phyloP scores from a whole-genome alignment of 257 asterid genomes.

The Rauvolfia tetraphylla region DNA sequence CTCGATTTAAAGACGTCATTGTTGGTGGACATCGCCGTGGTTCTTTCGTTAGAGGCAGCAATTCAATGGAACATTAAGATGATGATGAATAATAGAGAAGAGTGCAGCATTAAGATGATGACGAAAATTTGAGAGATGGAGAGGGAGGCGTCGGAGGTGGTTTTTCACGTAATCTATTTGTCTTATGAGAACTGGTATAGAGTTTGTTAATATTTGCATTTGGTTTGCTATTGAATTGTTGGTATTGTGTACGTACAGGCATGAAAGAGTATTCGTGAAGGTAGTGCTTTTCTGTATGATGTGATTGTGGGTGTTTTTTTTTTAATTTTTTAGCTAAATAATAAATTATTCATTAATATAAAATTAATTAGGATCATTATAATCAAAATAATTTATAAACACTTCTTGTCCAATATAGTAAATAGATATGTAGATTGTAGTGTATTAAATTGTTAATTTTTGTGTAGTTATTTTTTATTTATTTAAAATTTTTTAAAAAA shows the following conservation, averaged over 20 bases:
- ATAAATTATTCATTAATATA: no score
- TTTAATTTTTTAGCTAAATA: no score
- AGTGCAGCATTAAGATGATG: constrained; percentile 1
- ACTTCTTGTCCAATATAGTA: no score
- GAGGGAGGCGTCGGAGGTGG: neutral
- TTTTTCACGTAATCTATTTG: constrained; percentile 2
- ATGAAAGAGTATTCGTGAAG: constrained; percentile 1
- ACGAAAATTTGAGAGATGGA: neutral
- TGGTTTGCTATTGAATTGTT: constrained; percentile 10
- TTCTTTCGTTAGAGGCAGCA: constrained; percentile 42
- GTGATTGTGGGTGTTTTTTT: no score
- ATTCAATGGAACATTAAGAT: constrained; percentile 38
- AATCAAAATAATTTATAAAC: no score
- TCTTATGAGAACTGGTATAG: neutral
- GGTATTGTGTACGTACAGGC: constrained; percentile 3
- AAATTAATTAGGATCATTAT: no score
- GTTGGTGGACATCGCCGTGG: constrained; percentile 54
- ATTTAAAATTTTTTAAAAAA: no score
- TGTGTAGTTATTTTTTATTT: no score
- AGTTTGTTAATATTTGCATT: constrained; percentile 14
- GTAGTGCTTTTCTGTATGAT: neutral
- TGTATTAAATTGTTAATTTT: no score
- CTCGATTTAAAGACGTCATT: constrained; percentile 55
- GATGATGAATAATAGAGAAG: neutral
- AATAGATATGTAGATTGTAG: no score